Percentiles rank a stretch among this genome's conserved stretches.
phyloP scores from a whole-genome alignment of 1,284 basidiomycete species.

The Ustilago trichophora region DNA sequence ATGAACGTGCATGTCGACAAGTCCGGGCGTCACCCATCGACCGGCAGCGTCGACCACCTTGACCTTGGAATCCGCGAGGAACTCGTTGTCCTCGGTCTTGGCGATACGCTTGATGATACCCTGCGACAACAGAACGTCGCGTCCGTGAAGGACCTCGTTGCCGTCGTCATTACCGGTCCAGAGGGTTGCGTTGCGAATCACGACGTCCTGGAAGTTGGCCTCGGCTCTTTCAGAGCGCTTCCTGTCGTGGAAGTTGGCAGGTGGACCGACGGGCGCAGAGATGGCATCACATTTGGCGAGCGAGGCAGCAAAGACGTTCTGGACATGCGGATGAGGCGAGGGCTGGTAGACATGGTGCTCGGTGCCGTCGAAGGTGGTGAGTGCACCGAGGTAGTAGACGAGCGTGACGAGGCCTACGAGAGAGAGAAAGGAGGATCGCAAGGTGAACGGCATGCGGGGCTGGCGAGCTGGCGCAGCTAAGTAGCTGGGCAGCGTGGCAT shows the following conservation, averaged over 20 bases:
- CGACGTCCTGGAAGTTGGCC: constrained; percentile 71
- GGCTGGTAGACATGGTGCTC: constrained; percentile 39
- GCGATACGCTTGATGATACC: constrained; percentile 69
- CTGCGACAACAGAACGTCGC: constrained; percentile 68
- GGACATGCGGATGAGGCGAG: constrained; percentile 30
- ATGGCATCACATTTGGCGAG: constrained; percentile 40
- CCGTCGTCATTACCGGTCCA: constrained; percentile 80
- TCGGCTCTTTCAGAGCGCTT: constrained; percentile 78
- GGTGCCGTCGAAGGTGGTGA: constrained; percentile 10
- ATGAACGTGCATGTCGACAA: constrained; percentile 83
- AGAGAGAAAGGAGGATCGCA: constrained; percentile 23
- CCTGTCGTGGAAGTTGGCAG: constrained; percentile 71
- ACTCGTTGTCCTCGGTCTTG: constrained; percentile 3
- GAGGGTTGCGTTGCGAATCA: constrained; percentile 80
- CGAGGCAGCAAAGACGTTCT: constrained; percentile 23
- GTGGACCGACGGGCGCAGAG: constrained; percentile 67
- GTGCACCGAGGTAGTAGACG: constrained; percentile 25
- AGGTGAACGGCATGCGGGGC: constrained; percentile 3
- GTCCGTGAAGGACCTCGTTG: constrained; percentile 72
- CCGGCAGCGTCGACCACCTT: constrained; percentile 48
- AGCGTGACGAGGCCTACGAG: constrained; percentile 22
- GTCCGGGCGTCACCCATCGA: constrained; percentile 67
- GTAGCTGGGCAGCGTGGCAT: constrained; percentile 24
- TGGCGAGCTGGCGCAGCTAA: constrained; percentile 9
- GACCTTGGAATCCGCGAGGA: not conserved